Percentiles rank a stretch among this genome's conserved stretches.
Evolutionary conservation across 352 stramenopile species (phyloP).

Genomic region (Phytophthora fragariaefolia): DNA sequence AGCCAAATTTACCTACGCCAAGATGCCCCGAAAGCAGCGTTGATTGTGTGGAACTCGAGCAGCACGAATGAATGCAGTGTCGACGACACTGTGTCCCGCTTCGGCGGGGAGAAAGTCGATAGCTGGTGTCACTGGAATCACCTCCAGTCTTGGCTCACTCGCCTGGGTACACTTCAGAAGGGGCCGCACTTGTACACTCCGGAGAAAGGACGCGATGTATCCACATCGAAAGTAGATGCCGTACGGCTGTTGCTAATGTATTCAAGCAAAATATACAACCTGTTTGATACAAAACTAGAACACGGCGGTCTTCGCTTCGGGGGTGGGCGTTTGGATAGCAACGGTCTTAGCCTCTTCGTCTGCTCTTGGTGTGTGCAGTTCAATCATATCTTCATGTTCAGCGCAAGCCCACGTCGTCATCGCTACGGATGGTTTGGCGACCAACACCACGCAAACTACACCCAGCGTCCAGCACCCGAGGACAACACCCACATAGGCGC

Average conservation of each 20-base stretch:
- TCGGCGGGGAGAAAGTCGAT: background rate
- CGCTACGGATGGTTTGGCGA: constrained; percentile 24
- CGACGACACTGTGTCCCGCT: too few relatives aligned
- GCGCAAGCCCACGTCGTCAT: constrained; percentile 27
- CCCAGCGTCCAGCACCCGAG: constrained; percentile 21
- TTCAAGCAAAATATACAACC: background rate
- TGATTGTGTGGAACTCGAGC: constrained; percentile 7
- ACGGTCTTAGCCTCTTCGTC: constrained; percentile 6
- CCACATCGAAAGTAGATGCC: background rate
- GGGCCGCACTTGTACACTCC: too few relatives aligned
- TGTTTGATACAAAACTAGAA: background rate
- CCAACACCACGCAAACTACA: constrained; percentile 12
- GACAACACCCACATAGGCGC: constrained; percentile 17
- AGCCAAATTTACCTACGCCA: background rate
- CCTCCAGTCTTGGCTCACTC: background rate
- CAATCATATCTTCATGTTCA: constrained; percentile 7
- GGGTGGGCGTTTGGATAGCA: constrained; percentile 12
- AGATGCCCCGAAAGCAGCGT: background rate
- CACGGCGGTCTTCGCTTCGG: constrained; percentile 4
- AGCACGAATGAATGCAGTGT: background rate
- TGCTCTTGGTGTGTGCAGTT: background rate
- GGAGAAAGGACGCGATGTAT: background rate
- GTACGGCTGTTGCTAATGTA: background rate
- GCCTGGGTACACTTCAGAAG: background rate
- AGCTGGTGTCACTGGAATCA: background rate